phyloP scores from a whole-genome alignment of 805 yeast genomes.

The Blastobotrys terrestris region DNA sequence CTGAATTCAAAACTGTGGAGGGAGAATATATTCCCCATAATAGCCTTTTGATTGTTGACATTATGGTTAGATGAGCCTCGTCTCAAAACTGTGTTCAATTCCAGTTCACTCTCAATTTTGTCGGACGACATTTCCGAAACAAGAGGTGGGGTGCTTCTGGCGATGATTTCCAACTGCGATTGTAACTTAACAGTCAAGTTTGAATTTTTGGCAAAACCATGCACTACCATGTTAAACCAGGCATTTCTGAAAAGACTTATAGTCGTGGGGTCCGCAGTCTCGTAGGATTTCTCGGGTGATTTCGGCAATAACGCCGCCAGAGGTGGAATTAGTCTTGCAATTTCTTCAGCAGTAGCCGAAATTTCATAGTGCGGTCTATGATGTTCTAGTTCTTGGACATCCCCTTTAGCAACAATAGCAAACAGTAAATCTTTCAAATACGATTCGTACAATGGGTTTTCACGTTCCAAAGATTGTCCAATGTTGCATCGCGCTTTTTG shows the following conservation, averaged over 20 bases:
- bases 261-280: conserved; percentile 42
- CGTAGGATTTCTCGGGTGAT: conserved; percentile 40
- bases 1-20: conserved; percentile 48
- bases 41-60: conserved; percentile 62
- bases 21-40: conserved; percentile 32
- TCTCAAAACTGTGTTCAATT: conserved; percentile 82
- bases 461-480: conserved; percentile 16
- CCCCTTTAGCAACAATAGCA: conserved; percentile 70
- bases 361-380: conserved; percentile 55
- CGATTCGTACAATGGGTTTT: conserved; percentile 43
- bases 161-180: conserved; percentile 57
- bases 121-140: conserved; percentile 76
- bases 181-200: conserved; percentile 44
- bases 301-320: conserved; percentile 69
- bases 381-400: conserved; percentile 64
- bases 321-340: conserved; percentile 62
- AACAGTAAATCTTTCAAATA: conserved; percentile 63
- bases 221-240: conserved; percentile 92
- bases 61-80: conserved; percentile 83
- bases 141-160: conserved; percentile 80
- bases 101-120: conserved; percentile 85
- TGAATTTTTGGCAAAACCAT: conserved; percentile 62
- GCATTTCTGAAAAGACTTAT: conserved; percentile 69
- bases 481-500: conserved; percentile 17
- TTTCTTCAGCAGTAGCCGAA: conserved; percentile 50